Evolutionary conservation across 768 basidiomycete genomes (phyloP).

Genomic region (Lactarius deliciosus): DNA sequence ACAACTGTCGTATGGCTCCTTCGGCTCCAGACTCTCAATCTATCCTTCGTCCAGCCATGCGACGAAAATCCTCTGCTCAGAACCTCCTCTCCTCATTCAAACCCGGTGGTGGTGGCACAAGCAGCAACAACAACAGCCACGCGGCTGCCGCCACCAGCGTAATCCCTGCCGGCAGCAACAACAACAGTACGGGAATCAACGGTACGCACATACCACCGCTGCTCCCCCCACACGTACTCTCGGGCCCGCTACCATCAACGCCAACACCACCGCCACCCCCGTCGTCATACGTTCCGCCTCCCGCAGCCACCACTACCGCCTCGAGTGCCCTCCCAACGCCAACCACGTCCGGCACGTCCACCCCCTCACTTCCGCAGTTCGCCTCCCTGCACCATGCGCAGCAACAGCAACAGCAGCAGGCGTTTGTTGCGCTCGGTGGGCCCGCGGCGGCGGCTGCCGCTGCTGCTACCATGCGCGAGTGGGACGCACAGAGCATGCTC

Average conservation of each 20-base stretch:
- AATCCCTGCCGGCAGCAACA: not conserved
- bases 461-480: constrained; percentile 51
- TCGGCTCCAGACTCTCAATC: constrained; percentile 30
- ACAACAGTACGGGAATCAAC: not conserved
- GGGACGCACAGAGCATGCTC: constrained; percentile 70
- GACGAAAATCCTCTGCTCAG: constrained; percentile 84
- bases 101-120: not conserved
- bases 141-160: not conserved
- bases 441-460: constrained; percentile 7
- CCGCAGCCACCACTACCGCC: constrained; percentile 17
- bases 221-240: not conserved
- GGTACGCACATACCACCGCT: not conserved
- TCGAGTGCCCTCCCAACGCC: constrained; percentile 28
- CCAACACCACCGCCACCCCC: constrained; percentile 4
- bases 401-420: not conserved
- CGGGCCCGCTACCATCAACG: not conserved
- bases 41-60: constrained; percentile 56
- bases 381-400: constrained; percentile 3
- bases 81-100: constrained; percentile 81
- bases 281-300: constrained; percentile 1
- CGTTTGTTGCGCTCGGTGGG: constrained; percentile 5
- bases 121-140: not conserved
- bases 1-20: constrained; percentile 30
- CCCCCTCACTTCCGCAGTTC: constrained; percentile 31
- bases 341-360: constrained; percentile 30